phyloP scores from a whole-genome alignment of 805 yeast species.

The Suhomyces emberorum region DNA sequence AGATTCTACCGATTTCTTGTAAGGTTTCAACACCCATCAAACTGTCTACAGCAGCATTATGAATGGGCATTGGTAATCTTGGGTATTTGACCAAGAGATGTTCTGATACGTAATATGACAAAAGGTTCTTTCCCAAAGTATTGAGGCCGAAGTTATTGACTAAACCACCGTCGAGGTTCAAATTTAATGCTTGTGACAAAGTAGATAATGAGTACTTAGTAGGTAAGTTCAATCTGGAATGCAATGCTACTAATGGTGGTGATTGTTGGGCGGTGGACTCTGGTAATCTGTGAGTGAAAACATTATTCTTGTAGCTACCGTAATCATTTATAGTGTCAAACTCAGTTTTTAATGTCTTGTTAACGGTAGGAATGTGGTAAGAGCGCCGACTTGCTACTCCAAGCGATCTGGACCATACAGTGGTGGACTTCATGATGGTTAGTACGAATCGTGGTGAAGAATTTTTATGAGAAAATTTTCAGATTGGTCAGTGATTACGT shows the following conservation, averaged over 20 bases:
- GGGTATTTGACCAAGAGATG: constrained; percentile 76
- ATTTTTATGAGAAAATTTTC: constrained; percentile 7
- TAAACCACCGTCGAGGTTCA: constrained; percentile 40
- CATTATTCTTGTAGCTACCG: constrained; percentile 38
- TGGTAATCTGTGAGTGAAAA: constrained; percentile 44
- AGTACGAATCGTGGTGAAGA: neutral
- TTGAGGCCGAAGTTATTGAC: constrained; percentile 77
- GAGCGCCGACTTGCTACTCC: constrained; percentile 4
- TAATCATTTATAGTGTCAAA: constrained; percentile 34
- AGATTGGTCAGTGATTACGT: constrained; percentile 1
- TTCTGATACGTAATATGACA: constrained; percentile 74
- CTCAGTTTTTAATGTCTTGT: constrained; percentile 24
- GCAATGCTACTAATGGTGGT: constrained; percentile 76
- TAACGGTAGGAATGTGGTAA: constrained; percentile 2
- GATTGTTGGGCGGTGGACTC: constrained; percentile 51
- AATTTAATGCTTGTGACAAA: constrained; percentile 77
- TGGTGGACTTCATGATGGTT: constrained; percentile 3
- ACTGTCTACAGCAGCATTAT: constrained; percentile 72
- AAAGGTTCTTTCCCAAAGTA: constrained; percentile 75
- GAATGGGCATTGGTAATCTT: constrained; percentile 77
- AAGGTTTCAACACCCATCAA: constrained; percentile 68
- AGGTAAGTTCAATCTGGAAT: constrained; percentile 69
- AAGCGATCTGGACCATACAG: constrained; percentile 1
- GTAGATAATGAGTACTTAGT: constrained; percentile 54
- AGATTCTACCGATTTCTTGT: constrained; percentile 61